Evolutionary conservation across 352 stramenopile species (phyloP).

Genomic region (Phytophthora citrophthora): DNA sequence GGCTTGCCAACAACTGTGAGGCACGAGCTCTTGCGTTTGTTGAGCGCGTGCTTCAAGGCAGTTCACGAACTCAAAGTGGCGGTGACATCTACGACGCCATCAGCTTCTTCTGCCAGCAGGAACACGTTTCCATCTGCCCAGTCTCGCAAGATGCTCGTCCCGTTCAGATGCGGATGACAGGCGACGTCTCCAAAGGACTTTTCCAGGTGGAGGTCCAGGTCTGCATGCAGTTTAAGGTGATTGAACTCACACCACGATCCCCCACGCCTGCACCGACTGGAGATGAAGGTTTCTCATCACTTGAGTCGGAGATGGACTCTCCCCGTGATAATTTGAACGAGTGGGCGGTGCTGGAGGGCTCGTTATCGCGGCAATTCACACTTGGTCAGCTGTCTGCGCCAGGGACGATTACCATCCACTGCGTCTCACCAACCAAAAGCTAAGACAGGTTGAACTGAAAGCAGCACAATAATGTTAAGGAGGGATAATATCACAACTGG

Average conservation of each 20-base stretch:
- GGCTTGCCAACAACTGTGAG: conserved; percentile 50
- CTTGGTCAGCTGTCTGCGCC: conserved; percentile 57
- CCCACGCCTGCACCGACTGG: conserved; percentile 3
- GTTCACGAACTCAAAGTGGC: conserved; percentile 74
- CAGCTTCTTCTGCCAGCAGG: conserved; percentile 72
- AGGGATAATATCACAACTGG: conserved; percentile 7
- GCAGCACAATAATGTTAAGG: conserved; percentile 16
- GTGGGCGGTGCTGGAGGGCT: conserved; percentile 69
- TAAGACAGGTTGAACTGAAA: conserved; percentile 6
- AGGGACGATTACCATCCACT: conserved; percentile 54
- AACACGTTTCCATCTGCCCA: conserved; percentile 66
- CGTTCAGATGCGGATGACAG: conserved; percentile 45
- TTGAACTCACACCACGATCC: conserved; percentile 50
- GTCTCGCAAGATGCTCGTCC: conserved; percentile 69
- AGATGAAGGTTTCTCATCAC: neutral
- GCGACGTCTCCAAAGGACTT: conserved; percentile 27
- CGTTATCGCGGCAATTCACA: conserved; percentile 61
- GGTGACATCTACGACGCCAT: conserved; percentile 87
- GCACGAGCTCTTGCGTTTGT: conserved; percentile 70
- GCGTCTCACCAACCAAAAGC: conserved; percentile 15
- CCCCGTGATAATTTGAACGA: conserved; percentile 35
- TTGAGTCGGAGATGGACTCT: neutral
- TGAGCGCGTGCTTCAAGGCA: conserved; percentile 71
- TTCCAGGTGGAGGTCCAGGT: conserved; percentile 72
- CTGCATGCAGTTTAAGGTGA: conserved; percentile 79